Evolutionary conservation across 345 rosid species (phyloP), one percentile per base, ranked within the genome.

Genomic region (Linum tenue): DNA sequence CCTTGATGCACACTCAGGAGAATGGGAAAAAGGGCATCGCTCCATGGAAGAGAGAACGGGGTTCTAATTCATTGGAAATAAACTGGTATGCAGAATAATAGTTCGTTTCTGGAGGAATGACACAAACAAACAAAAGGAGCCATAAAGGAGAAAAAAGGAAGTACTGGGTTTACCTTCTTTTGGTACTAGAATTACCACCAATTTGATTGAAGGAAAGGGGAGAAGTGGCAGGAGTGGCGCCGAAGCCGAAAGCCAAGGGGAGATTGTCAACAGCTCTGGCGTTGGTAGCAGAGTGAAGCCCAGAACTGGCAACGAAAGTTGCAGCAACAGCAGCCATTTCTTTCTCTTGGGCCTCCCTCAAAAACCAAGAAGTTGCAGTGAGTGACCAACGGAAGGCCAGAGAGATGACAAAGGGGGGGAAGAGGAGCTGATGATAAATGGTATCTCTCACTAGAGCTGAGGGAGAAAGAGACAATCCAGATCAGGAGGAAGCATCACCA

Each of bases 271-370:
- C 65, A 59, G 72, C 67, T 41, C 78, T 74, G 55, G 38, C 55
- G 22, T 51, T 74, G n/a, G 64, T 59, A 44, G 67, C 39, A 14
- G 43, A 66, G 62, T 68, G 64, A 43, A 73, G 68, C 39, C 69
- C 50, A 14, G 65, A 67, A 66, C 69, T 74, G 37, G 81, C 74
- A 35, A 81, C 77, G 16, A 48, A 48, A 48, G 53, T 48, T 48
- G 86, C 83, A 82, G 84, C 67, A 59, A 86, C 60, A 37, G 68
- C 71, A 66, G 81, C 79, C 85, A 83, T 82, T 71, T 41, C 39
- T 37, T 16, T 64, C 37, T 31, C 15, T 53, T 40, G 38, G 50
- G 22, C n/a, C 2, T 36, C 31, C 11, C 2, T 63, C 51, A 64
- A 16, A 5, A 8, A 43, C 17, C 48, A 39, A 60, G 51, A 44